phyloP scores from a whole-genome alignment of 345 rosid genomes.

The Schrenkiella parvula region DNA sequence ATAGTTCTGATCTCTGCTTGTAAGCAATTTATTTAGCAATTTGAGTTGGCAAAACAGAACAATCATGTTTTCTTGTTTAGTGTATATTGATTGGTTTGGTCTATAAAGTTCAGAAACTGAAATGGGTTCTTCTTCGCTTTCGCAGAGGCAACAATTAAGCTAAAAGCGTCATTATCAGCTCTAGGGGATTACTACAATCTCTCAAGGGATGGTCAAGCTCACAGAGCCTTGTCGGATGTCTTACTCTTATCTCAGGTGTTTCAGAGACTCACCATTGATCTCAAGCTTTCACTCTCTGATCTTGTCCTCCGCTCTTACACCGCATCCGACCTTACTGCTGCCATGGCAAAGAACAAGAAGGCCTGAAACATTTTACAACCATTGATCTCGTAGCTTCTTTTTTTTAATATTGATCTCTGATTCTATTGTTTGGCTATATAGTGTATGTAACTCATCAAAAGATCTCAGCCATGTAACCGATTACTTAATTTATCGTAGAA shows the following conservation, averaged over 20 bases:
- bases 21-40: neutral
- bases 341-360: constrained; percentile 49
- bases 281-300: constrained; percentile 51
- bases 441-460: neutral
- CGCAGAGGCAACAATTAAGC: constrained; percentile 38
- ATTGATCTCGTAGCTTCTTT: neutral
- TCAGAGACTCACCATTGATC: constrained; percentile 59
- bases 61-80: neutral
- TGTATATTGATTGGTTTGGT: neutral
- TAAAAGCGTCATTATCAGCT: constrained; percentile 40
- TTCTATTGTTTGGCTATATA: neutral
- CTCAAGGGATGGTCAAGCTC: constrained; percentile 55
- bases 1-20: neutral
- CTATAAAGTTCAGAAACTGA: neutral
- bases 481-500: constrained; percentile 1
- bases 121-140: neutral
- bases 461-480: constrained; percentile 5
- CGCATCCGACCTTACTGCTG: constrained; percentile 33
- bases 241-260: constrained; percentile 51
- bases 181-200: constrained; percentile 45
- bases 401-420: neutral
- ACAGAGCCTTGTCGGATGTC: constrained; percentile 88
- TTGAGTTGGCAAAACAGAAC: neutral
- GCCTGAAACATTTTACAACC: constrained; percentile 19
- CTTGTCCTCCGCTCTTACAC: constrained; percentile 48